Evolutionary conservation across 306 rosid genomes (phyloP), one percentile per base, ranked within the genome.

Genomic region (Senna tora): DNA sequence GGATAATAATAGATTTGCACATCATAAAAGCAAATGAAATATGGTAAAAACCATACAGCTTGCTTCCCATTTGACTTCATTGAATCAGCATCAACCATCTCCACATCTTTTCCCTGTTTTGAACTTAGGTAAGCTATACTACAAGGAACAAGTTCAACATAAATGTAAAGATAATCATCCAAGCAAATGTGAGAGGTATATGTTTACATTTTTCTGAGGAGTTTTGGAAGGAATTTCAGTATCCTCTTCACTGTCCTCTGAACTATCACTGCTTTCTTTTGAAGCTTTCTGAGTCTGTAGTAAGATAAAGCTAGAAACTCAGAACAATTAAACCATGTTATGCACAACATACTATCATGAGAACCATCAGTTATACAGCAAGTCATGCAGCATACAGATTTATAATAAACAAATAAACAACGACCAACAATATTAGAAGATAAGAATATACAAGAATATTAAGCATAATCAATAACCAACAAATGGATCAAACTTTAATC

Each of bases 81-180:
- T 51, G 90, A 70, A 4, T 7, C 69, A 14, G 92, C 92, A 73
- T 87, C 97, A 6, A 65, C 86, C 97, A 93, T 93, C 75, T 86
- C 84, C 20, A 79, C 90, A 52, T 89, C 98, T 33, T 72, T 58
- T 1, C 12, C 79, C 95, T 94, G 89, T 66, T 20, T 11, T 20
- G 77, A 7, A 19, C 22, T 32, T 0, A 0, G 4, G 16, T 5
- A 1, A 33, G 53, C 6, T 5, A 57, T 14, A 56, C 4, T 4
- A 6, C 15, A 54, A 5, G 2, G 28, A 60, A 38, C 7, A 9
- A 39, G 1, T 6, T 1, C 5, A 5, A 4, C 7, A 15, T 20
- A 51, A 43, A 12, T 13, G 5, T 49, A 47, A 6, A 4, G 10
- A 7, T 5, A 33, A 5, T 6, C 6, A 50, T 3, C 20, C 20